phyloP scores from a whole-genome alignment of 768 basidiomycete species.

The Galerina marginata region DNA sequence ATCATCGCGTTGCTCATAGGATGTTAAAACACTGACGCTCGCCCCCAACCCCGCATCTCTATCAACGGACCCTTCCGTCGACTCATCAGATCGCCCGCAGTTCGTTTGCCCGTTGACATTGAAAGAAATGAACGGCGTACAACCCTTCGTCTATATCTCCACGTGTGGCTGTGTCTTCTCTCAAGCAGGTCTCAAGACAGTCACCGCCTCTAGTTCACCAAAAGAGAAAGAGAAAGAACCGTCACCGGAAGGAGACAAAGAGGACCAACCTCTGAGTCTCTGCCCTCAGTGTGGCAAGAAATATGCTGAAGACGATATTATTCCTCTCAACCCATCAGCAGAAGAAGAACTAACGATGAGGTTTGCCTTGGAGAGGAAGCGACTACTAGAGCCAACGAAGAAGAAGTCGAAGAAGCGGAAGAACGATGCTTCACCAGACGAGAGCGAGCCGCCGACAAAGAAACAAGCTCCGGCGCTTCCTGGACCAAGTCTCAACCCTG shows the following conservation, averaged over 20 bases:
- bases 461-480: constrained; percentile 45
- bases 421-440: constrained; percentile 33
- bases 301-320: constrained; percentile 63
- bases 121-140: constrained; percentile 92
- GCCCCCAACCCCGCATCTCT: constrained; percentile 70
- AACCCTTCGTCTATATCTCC: constrained; percentile 87
- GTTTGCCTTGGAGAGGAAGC: constrained; percentile 58
- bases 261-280: constrained; percentile 45
- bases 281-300: constrained; percentile 83
- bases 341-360: constrained; percentile 71
- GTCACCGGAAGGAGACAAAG: neutral
- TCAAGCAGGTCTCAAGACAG: constrained; percentile 77
- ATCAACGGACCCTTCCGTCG: constrained; percentile 40
- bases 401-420: constrained; percentile 73
- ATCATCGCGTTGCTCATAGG: constrained; percentile 47
- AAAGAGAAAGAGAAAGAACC: constrained; percentile 34
- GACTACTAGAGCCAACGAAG: constrained; percentile 60
- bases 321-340: constrained; percentile 69
- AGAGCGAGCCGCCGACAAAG: constrained; percentile 44
- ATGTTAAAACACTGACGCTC: constrained; percentile 83
- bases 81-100: constrained; percentile 53
- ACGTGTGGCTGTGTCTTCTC: constrained; percentile 93
- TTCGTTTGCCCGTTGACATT: constrained; percentile 93
- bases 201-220: constrained; percentile 45
- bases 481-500: constrained; percentile 53